Conservation (phyloP, 2,329 filamentous ascomycete genomes). For the Aspergillus novofumigatus region DNA sequence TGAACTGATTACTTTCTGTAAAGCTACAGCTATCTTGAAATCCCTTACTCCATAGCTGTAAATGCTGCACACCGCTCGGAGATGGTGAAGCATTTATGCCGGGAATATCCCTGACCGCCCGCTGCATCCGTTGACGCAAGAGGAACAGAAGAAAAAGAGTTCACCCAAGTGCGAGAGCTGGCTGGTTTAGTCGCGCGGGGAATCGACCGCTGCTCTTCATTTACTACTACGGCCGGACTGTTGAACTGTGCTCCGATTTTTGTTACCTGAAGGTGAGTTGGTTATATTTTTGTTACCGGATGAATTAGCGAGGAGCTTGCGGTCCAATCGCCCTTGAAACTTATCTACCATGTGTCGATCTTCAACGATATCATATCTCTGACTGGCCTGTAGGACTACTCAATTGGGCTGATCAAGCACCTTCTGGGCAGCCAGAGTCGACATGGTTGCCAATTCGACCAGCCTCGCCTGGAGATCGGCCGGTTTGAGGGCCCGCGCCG, state of each 20-base stretch:
- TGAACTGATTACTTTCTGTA: not conserved
- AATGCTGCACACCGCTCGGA: slow-evolving; percentile 1
- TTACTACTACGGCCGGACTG: not conserved
- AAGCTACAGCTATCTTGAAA: not conserved
- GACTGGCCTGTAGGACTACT: not conserved
- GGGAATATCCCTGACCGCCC: slow-evolving; percentile 4
- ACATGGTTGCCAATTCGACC: slow-evolving; percentile 21
- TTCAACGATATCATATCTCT: not conserved
- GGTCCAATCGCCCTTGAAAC: not conserved
- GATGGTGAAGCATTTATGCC: slow-evolving; percentile 1
- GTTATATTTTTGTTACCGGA: not conserved
- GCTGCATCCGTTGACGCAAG: slow-evolving; percentile 5
- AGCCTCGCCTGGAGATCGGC: slow-evolving; percentile 24
- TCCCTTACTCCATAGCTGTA: not conserved
- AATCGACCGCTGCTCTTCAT: not conserved
- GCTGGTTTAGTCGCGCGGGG: not conserved
- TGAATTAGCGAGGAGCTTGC: too few relatives aligned
- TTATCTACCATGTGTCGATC: too few relatives aligned
- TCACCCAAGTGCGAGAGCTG: not conserved
- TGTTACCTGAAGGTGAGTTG: not conserved
- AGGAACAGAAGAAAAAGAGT: slow-evolving; percentile 2
- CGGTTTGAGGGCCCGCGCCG: slow-evolving; percentile 21
- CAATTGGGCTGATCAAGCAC: not conserved
- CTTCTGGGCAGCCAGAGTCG: not conserved
- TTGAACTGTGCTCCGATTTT: not conserved